Evolutionary conservation across 257 asterid species (phyloP), one percentile per base, ranked within the genome.

Genomic region (Salvia hispanica): DNA sequence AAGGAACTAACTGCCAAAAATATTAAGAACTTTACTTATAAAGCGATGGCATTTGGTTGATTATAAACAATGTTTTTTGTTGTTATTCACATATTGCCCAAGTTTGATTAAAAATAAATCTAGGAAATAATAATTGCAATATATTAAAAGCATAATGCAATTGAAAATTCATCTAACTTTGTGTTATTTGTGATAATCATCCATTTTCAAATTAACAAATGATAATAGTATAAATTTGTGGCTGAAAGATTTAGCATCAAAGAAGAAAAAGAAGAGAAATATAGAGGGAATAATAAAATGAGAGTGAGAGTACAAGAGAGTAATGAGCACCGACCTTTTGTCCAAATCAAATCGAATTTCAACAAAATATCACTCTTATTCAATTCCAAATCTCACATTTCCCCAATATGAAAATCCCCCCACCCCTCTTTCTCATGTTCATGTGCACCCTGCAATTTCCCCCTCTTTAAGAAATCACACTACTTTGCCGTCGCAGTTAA

Each of bases 311-410:
- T 47, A 58, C 52, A 52, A 52, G 75, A 72, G 31, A 64, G 64
- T 56, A 80, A 57, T 68, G 72, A 56, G 79, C 82, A 78, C 84
- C 88, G 88, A 80, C 84, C 76, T 40, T 16, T 14, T 64, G 74
- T 16, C 50, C 58, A 74, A 60, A 52, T 72, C 71, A 68, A 72
- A 67, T 74, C 70, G 67, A 77, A 78, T 72, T 75, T 75, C 80
- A 74, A 77, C 69, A 51, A 42, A 55, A 69, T 58, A 66, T 58
- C 58, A 60, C 31, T 40, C 63, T 40, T 70, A 74, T 76, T 78
- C 73, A 80, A 78, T 71, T 80, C 58, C 55, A 68, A 75, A 40
- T 69, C 72, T 70, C 82, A 73, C 76, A 34, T 34, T 78, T 75
- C 74, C 77, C 70, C 56, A 69, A 60, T 58, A 61, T 50, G 3